Evolutionary conservation across 495 filamentous ascomycete species (phyloP), one percentile per base, ranked within the genome.

Genomic region (Penicillium simplicissimum): DNA sequence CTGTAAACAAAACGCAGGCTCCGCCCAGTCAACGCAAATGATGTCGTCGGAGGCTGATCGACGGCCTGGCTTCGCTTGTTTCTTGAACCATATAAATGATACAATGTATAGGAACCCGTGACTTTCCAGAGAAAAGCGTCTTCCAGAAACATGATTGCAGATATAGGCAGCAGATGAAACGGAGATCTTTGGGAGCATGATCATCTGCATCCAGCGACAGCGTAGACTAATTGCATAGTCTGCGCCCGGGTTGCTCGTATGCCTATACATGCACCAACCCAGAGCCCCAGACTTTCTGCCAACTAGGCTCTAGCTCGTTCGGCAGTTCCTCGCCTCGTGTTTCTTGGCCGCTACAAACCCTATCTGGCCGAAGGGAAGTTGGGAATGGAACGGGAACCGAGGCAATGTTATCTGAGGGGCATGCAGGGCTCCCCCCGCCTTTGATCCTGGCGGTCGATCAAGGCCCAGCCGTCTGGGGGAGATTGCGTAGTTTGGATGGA

Each of bases 381-480:
- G 28, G 28, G 28, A 31, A 31, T 31, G 15, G 36, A n/a, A 23
- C 19, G n/a, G 36, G 33, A 55, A 56, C 62, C 62, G 62, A 65
- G 63, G 58, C 55, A 59, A 52, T 38, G 35, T 31, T 31, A 31
- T 23, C 45, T 10, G 61, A 59, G 61, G 61, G 55, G 61, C 48
- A 51, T 37, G 57, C 56, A 59, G 49, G 60, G 55, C 40, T 59
- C 61, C 61, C 61, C 61, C 61, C 60, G 45, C 60, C 19, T 52
- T 52, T n/a, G 31, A 55, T 31, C 15, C 51, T 21, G 43, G 36
- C 33, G 21, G 53, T 42, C 53, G 53, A 55, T 55, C 36, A 34
- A 34, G 47, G 56, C 45, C 21, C 42, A 58, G 45, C 43, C 56
- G 43, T 36, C 14, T 19, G 42, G 56, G 42, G 33, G 15, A 53